Evolutionary conservation across 2,329 filamentous ascomycete genomes (phyloP), one percentile per base, ranked within the genome.

Genomic region (Aspergillus eucalypticola): DNA sequence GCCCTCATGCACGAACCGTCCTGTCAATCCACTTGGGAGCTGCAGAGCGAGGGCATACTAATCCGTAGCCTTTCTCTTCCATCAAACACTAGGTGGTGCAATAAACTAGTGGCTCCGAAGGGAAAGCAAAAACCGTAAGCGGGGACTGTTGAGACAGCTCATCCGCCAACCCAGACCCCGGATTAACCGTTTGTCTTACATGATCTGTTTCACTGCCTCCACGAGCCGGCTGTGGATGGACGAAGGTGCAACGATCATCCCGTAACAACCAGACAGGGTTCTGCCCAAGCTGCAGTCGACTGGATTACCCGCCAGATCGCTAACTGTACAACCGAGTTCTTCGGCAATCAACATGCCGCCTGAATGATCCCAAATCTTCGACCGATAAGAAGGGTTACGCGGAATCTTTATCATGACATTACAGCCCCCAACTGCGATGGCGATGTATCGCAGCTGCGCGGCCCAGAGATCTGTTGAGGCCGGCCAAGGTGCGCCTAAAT

Each of bases 351-450:
- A 67, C 65, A 82, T 79, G 0, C 82, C 83, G 5, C 82, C 83
- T 1, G 81, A 81, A 69, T 85, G 83, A 68, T 85, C 83, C 83
- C 83, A 85, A n/a, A 83, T 73, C 59, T 79, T 78, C 0, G 80
- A 81, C 32, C 76, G 80, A 62, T 82, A 76, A 8, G 72, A 69
- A 32, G 72, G 64, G 3, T 76, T 75, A 56, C 73, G 74, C 8
- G 81, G 80, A 25, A 83, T 78, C 46, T 82, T 79, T 15, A 85
- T 66, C 67, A 82, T 76, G 25, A 81, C 77, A 64, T 83, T 79
- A 27, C 79, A 79, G 25, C 78, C 78, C 13, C 82, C 82, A 0
- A 84, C 76, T 0, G 82, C 78, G 39, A 84, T 76, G 3, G 82
- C 79, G 3, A 83, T 76, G 66, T 85, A 84, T 56, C 82, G 80